Conservation (phyloP, 1,284 basidiomycete species). For the Athelia sp. region DNA sequence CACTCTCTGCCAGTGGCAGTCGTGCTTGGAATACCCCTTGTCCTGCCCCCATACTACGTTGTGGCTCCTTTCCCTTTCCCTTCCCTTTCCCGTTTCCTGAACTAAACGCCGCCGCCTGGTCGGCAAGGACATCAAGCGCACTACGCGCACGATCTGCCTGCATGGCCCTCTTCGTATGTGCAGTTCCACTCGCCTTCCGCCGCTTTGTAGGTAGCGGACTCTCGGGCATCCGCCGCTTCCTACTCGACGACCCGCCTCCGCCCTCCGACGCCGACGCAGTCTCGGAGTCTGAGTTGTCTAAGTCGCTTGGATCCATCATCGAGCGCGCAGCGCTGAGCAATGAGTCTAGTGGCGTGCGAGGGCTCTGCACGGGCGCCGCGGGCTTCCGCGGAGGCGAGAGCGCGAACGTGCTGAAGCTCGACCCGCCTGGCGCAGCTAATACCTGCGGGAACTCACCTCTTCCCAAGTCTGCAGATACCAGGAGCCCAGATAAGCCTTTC, state of each 20-base stretch:
- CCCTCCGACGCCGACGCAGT: slow-evolving; percentile 11
- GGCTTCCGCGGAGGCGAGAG: too few species aligned
- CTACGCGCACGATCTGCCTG: slow-evolving; percentile 31
- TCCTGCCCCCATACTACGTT: neutral
- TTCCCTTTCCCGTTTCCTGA: slow-evolving; percentile 15
- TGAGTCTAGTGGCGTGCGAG: slow-evolving; percentile 41
- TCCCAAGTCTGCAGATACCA: slow-evolving; percentile 9
- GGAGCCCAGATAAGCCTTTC: too few species aligned
- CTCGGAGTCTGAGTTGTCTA: neutral
- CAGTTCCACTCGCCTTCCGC: slow-evolving; percentile 14
- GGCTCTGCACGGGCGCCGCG: slow-evolving; percentile 1
- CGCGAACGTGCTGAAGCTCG: too few species aligned
- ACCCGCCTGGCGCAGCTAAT: too few species aligned
- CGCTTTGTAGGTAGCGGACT: slow-evolving; percentile 28
- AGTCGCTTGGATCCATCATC: slow-evolving; percentile 39
- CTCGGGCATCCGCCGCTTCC: slow-evolving; percentile 20
- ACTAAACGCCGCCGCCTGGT: slow-evolving; percentile 52
- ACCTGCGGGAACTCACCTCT: slow-evolving; percentile 14
- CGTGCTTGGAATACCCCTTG: neutral
- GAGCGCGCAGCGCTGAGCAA: slow-evolving; percentile 56
- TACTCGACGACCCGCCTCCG: neutral
- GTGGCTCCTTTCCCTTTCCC: slow-evolving; percentile 9
- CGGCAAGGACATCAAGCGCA: slow-evolving; percentile 65
- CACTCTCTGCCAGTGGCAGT: neutral
- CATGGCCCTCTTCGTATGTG: neutral